Percentiles rank a stretch among this genome's conserved stretches.
Conservation (phyloP, 306 rosid genomes). For the Begonia fuchsioides region DNA sequence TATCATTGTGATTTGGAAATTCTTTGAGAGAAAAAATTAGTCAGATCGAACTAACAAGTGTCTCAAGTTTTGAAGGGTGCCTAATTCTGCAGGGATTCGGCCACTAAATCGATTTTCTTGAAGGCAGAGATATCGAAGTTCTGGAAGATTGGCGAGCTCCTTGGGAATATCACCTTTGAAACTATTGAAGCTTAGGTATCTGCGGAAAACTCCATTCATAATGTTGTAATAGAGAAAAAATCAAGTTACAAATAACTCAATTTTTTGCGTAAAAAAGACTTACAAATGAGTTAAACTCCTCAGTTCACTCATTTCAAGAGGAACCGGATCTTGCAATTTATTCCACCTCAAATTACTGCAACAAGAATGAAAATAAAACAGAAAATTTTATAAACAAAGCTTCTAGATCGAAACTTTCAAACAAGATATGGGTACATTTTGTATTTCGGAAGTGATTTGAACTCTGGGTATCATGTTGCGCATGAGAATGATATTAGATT, state of each 20-base stretch:
- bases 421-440: no score
- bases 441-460: no score
- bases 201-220: conserved; percentile 13
- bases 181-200: conserved; percentile 90
- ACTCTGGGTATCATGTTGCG: no score
- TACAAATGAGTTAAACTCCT: conserved; percentile 95
- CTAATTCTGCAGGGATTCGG: conserved; percentile 81
- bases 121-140: conserved; percentile 82
- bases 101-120: conserved; percentile 86
- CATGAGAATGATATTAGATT: no score
- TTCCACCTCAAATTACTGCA: conserved; percentile 96
- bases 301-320: conserved; percentile 90
- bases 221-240: conserved; percentile 3
- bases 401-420: neutral
- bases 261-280: conserved; percentile 15
- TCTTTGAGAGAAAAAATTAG: neutral
- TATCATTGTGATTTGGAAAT: no score
- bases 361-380: conserved; percentile 5
- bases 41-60: conserved; percentile 46
- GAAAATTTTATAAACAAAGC: neutral
- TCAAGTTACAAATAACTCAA: neutral
- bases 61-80: conserved; percentile 81
- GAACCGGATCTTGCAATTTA: conserved; percentile 87
- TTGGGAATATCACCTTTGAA: conserved; percentile 94
- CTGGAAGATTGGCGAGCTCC: conserved; percentile 89